Percentiles rank a stretch among this genome's conserved stretches.
Evolutionary conservation across 352 stramenopile genomes (phyloP).

Genomic region (Phytophthora capsici): DNA sequence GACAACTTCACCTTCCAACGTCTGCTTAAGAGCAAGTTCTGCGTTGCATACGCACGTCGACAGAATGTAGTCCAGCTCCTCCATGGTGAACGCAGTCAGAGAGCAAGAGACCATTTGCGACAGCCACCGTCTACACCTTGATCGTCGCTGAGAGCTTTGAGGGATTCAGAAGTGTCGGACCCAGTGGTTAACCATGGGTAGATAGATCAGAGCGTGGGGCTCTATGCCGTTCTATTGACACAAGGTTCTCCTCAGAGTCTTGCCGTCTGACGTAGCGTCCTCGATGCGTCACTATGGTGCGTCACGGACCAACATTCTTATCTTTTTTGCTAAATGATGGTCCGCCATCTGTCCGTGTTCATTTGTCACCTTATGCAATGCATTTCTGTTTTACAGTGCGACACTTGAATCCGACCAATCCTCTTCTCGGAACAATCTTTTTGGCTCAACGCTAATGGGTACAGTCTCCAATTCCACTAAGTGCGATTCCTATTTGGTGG

Average conservation of each 20-base stretch:
- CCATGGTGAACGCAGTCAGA: conserved; percentile 43
- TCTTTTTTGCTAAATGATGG: conserved; percentile 19
- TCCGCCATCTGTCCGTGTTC: background rate
- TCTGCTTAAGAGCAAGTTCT: conserved; percentile 43
- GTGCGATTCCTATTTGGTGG: conserved; percentile 27
- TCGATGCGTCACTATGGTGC: conserved; percentile 8
- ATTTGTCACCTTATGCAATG: background rate
- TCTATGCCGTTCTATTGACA: background rate
- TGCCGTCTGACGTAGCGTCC: conserved; percentile 17
- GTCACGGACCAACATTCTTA: background rate
- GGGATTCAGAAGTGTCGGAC: conserved; percentile 10
- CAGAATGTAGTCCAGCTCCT: conserved; percentile 73
- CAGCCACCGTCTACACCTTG: conserved; percentile 2
- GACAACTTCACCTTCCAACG: conserved; percentile 16
- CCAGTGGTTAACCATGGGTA: background rate
- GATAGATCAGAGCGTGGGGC: conserved; percentile 14
- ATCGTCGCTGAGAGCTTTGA: background rate
- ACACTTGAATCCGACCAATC: background rate
- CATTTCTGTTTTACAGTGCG: background rate
- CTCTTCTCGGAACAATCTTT: conserved; percentile 33
- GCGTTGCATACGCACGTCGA: conserved; percentile 63
- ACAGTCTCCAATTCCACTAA: conserved; percentile 13
- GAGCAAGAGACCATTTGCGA: conserved; percentile 25
- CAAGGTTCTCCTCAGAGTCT: background rate
- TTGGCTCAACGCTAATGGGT: conserved; percentile 12